Evolutionary conservation across 2,329 filamentous ascomycete species (phyloP).

Genomic region (Cadophora gregata): DNA sequence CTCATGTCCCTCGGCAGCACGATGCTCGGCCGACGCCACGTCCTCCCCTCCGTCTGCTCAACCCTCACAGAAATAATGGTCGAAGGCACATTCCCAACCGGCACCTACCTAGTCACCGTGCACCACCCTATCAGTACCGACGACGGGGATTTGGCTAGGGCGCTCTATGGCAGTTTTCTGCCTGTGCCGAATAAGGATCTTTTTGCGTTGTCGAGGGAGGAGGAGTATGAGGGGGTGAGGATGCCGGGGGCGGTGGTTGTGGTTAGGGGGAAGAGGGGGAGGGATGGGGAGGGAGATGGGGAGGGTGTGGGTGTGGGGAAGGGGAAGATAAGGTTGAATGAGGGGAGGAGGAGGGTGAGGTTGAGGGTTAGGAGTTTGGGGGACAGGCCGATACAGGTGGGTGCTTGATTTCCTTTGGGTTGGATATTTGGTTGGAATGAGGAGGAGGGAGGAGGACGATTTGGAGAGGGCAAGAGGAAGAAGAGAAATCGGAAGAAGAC

Average conservation of each 20-base stretch:
- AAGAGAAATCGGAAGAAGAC: background rate
- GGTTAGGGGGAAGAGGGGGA: constrained; percentile 58
- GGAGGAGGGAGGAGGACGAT: no score
- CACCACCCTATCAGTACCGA: constrained; percentile 87
- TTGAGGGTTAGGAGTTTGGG: constrained; percentile 84
- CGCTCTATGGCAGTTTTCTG: constrained; percentile 89
- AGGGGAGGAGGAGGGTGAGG: constrained; percentile 73
- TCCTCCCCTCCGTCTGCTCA: constrained; percentile 79
- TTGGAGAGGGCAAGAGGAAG: background rate
- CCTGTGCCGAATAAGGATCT: constrained; percentile 73
- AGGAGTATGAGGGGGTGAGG: constrained; percentile 69
- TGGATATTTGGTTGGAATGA: background rate
- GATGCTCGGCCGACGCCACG: constrained; percentile 92
- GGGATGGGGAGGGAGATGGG: constrained; percentile 53
- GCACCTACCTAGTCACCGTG: constrained; percentile 93
- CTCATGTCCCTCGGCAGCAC: constrained; percentile 91
- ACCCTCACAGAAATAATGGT: constrained; percentile 88
- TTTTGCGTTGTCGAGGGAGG: constrained; percentile 69
- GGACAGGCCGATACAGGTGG: constrained; percentile 90
- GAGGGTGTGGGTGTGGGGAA: constrained; percentile 77
- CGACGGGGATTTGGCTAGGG: constrained; percentile 84
- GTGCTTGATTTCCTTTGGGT: constrained; percentile 31
- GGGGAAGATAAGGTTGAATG: constrained; percentile 71
- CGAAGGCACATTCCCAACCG: constrained; percentile 89
- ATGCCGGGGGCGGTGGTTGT: constrained; percentile 81